phyloP scores from a whole-genome alignment of 2,329 filamentous ascomycete species.

The Claviceps maximensis region DNA sequence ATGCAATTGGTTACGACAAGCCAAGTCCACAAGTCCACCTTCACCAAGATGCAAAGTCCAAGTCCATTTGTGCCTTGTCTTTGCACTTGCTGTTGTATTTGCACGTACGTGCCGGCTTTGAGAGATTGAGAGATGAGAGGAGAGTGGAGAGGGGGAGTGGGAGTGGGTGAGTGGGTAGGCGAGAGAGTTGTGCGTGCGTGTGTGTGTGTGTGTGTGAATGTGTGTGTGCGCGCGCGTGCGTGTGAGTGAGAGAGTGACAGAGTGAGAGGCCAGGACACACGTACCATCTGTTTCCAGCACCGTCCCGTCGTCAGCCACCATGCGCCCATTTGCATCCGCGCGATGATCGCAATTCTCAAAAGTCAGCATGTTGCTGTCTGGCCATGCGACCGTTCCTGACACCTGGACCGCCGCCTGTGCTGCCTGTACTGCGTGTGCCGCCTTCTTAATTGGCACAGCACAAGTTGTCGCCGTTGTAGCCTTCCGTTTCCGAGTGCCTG shows the following conservation, averaged over 20 bases:
- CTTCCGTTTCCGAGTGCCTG: constrained; percentile 72
- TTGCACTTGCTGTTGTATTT: constrained; percentile 1
- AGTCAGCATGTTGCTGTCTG: constrained; percentile 75
- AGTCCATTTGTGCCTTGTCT: neutral
- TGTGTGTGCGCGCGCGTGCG: no score
- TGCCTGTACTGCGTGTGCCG: constrained; percentile 13
- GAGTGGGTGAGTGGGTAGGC: neutral
- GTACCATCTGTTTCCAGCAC: constrained; percentile 74
- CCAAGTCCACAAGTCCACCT: neutral
- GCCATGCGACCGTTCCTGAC: constrained; percentile 26
- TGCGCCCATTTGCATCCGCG: constrained; percentile 55
- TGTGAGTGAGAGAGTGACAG: neutral
- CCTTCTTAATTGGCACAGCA: constrained; percentile 9
- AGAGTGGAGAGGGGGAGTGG: neutral
- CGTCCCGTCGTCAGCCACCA: constrained; percentile 86
- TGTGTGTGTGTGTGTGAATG: no score
- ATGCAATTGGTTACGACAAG: constrained; percentile 2
- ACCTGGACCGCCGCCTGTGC: constrained; percentile 16
- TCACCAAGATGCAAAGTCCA: constrained; percentile 1
- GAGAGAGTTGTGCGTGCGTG: neutral
- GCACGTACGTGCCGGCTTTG: neutral
- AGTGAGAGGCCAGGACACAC: constrained; percentile 14
- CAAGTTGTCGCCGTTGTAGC: constrained; percentile 33
- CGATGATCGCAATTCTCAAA: constrained; percentile 61
- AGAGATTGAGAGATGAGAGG: neutral